A percentile compares a stretch with the other conserved stretches of the same genome.
Conservation (phyloP, 2,329 filamentous ascomycete genomes). For the Beauveria medogensis region DNA sequence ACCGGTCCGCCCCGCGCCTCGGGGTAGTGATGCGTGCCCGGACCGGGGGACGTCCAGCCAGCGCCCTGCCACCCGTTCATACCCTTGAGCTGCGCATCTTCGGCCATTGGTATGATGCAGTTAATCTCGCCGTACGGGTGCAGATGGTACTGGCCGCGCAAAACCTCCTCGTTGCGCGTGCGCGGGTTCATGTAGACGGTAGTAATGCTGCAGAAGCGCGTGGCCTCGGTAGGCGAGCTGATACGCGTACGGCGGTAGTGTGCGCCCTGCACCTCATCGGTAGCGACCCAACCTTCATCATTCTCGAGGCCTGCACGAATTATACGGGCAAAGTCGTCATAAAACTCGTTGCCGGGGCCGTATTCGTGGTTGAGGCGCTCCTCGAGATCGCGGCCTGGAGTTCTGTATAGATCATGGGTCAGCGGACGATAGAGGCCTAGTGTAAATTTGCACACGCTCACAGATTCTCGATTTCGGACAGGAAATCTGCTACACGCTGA, state of each 20-base stretch:
- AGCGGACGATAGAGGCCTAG: background rate
- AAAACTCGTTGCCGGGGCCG: slow-evolving; percentile 33
- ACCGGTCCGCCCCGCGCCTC: slow-evolving; percentile 40
- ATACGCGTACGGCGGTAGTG: slow-evolving; percentile 41
- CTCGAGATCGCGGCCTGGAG: slow-evolving; percentile 38
- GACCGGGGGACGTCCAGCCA: slow-evolving; percentile 46
- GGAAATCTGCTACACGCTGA: background rate
- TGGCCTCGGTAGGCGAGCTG: slow-evolving; percentile 35
- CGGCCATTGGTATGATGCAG: slow-evolving; percentile 43
- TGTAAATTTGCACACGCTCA: background rate
- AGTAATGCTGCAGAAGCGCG: slow-evolving; percentile 46
- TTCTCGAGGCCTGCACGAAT: slow-evolving; percentile 29
- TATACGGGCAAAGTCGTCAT: slow-evolving; percentile 32
- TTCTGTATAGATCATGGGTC: slow-evolving; percentile 22
- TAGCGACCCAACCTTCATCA: slow-evolving; percentile 37
- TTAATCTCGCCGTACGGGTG: slow-evolving; percentile 50
- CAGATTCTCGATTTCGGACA: slow-evolving; percentile 5
- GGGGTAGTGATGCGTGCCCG: slow-evolving; percentile 50
- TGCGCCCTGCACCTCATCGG: slow-evolving; percentile 33
- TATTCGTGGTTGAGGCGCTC: slow-evolving; percentile 33
- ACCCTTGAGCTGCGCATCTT: slow-evolving; percentile 41
- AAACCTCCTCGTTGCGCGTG: slow-evolving; percentile 30
- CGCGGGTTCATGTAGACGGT: slow-evolving; percentile 48
- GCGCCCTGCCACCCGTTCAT: slow-evolving; percentile 49
- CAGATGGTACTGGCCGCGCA: slow-evolving; percentile 43